Percentiles rank a stretch among this genome's conserved stretches.
phyloP scores from a whole-genome alignment of 2,329 filamentous ascomycete species.

The Fusarium algeriense region DNA sequence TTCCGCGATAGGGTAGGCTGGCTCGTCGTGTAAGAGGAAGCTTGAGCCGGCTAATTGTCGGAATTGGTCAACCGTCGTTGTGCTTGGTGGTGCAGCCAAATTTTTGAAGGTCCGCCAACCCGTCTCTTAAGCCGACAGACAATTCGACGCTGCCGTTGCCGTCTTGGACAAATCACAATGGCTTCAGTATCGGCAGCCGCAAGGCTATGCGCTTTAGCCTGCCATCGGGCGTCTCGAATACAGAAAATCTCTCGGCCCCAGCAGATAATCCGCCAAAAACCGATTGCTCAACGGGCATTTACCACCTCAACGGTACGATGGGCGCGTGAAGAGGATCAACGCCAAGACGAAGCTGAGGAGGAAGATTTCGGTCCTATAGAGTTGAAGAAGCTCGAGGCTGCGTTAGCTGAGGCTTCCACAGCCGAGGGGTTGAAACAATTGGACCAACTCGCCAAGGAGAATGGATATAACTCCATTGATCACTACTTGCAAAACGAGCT shows the following conservation, averaged over 20 bases:
- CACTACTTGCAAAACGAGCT: conserved; percentile 49
- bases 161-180: conserved; percentile 50
- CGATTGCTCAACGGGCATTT: conserved; percentile 47
- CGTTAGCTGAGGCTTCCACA: conserved; percentile 48
- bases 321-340: conserved; percentile 39
- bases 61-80: conserved; percentile 14
- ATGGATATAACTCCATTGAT: conserved; percentile 52
- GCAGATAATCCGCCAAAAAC: conserved; percentile 42
- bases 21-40: conserved; percentile 27
- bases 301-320: conserved; percentile 50
- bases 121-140: conserved; percentile 37
- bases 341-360: conserved; percentile 42
- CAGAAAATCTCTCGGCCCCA: conserved; percentile 42
- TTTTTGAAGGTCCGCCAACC: conserved; percentile 48
- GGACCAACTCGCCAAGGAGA: conserved; percentile 53
- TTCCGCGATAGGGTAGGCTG: conserved; percentile 16
- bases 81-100: conserved; percentile 45
- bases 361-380: conserved; percentile 46
- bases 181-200: conserved; percentile 55
- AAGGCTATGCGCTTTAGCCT: conserved; percentile 53
- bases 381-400: conserved; percentile 50
- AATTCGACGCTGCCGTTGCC: conserved; percentile 42
- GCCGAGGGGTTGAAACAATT: conserved; percentile 51
- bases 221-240: conserved; percentile 48
- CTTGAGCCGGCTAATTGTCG: conserved; percentile 45